Evolutionary conservation across 345 rosid species (phyloP).

Genomic region (Excoecaria cochinchinensis): DNA sequence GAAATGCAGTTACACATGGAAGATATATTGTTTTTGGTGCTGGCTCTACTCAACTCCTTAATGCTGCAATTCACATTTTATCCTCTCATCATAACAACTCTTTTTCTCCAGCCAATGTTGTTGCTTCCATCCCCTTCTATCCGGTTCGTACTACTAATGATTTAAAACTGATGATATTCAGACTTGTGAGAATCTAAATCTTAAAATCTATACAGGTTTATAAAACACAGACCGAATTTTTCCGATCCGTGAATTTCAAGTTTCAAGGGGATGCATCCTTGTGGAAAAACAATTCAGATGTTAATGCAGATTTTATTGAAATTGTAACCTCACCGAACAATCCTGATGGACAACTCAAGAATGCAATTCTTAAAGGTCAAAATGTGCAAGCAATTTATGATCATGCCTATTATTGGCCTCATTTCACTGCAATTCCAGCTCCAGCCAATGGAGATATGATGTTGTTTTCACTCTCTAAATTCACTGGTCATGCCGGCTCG

Average conservation of each 20-base stretch:
- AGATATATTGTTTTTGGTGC: conserved; percentile 54
- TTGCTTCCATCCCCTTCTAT: conserved; percentile 60
- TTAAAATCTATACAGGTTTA: conserved; percentile 33
- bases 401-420: conserved; percentile 76
- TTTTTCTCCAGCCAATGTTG: conserved; percentile 42
- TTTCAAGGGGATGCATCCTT: conserved; percentile 52
- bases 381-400: conserved; percentile 54
- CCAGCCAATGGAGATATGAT: conserved; percentile 48
- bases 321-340: conserved; percentile 79
- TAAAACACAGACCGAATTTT: conserved; percentile 41
- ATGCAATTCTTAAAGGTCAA: conserved; percentile 52
- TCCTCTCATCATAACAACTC: conserved; percentile 33
- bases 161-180: background rate
- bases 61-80: conserved; percentile 61
- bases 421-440: conserved; percentile 58
- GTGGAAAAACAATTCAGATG: conserved; percentile 38
- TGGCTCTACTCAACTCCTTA: conserved; percentile 67
- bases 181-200: background rate
- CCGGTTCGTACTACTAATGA: conserved; percentile 27
- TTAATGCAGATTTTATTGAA: conserved; percentile 39
- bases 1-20: conserved; percentile 54
- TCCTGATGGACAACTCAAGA: conserved; percentile 61
- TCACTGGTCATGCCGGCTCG: conserved; percentile 79
- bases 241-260: conserved; percentile 31
- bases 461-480: conserved; percentile 66